Evolutionary conservation across 148 eudicot genomes (phyloP).

Genomic region (Camellia granthamiana): DNA sequence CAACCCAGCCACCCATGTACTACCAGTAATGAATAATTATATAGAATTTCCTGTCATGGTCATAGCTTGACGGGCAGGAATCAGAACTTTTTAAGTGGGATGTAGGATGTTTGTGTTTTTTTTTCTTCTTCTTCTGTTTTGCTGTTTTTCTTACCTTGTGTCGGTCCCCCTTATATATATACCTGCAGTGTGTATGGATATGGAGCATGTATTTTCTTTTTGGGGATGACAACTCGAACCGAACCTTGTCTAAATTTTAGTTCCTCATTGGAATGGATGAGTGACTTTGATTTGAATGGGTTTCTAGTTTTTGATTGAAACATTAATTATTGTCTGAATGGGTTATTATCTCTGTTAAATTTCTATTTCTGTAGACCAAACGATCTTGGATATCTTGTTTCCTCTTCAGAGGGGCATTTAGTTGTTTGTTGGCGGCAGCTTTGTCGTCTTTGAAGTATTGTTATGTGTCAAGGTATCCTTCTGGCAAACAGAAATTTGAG

Average conservation of each 20-base stretch:
- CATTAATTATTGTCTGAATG: background rate
- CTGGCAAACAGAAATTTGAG: too few species aligned
- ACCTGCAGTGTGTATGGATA: constrained; percentile 8
- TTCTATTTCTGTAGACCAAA: too few species aligned
- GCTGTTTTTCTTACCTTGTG: background rate
- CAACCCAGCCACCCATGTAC: constrained; percentile 63
- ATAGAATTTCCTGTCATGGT: background rate
- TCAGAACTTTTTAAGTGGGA: background rate
- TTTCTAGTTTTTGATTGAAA: background rate
- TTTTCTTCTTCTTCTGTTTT: background rate
- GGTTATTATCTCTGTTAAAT: too few species aligned
- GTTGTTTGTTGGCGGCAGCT: too few species aligned
- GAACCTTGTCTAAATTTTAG: background rate
- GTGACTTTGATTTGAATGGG: background rate
- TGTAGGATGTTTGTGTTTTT: constrained; percentile 2
- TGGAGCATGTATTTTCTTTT: constrained; percentile 2
- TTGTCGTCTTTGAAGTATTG: too few species aligned
- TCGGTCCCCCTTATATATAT: background rate
- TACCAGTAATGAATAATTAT: constrained; percentile 30
- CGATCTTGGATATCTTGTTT: too few species aligned
- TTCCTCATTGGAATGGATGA: background rate
- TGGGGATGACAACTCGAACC: background rate
- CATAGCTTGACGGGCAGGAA: background rate
- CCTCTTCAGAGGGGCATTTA: too few species aligned
- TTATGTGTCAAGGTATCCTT: too few species aligned